Evolutionary conservation across 2,329 filamentous ascomycete species (phyloP), one percentile per base, ranked within the genome.

Genomic region (Chaetomium sp.): DNA sequence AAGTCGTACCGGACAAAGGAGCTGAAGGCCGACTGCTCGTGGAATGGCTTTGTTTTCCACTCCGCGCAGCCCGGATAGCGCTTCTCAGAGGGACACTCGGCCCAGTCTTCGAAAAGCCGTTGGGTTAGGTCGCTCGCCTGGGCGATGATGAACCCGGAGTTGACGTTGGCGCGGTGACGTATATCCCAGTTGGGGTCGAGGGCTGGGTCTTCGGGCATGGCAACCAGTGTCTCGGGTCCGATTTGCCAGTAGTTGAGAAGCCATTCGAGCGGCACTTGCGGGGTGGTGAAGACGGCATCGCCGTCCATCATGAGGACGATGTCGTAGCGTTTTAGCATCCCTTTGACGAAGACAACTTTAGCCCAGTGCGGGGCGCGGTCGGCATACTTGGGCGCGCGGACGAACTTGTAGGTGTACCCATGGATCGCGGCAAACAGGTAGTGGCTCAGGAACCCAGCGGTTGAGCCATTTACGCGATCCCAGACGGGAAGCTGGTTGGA

Each of bases 141-240:
- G 3, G 77, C 72, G 41, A 80, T 67, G 65, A 80, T 78, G 69
- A 80, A 79, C 14, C 77, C 77, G 1, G 77, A 78, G 68, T 80
- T 80, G 62, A 74, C 70, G 70, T 72, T 76, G 61, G 69, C 61
- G 53, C 70, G 72, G 56, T 68, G 69, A 32, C 68, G 70, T 60
- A 68, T 65, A 62, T 76, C 74, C 55, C 68, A 65, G 66, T 76
- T 76, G 63, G 64, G 63, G 38, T 71, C 65, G 37, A 59, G 56
- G 33, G 67, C 62, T 4, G 74, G 74, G 36, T 76, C 74, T 38
- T 69, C 60, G 32, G 74, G 72, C 44, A 76, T 68, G 48, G 73
- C 71, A 46, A 76, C 67, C 12, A 74, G 72, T 56, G 64, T 69
- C 14, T 68, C 63, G 38, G 69, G 67, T 62, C 70, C 66, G 32